Evolutionary conservation across 1,139 yeast genomes (phyloP), one percentile per base, ranked within the genome.

Genomic region (Oligophagozyma castellii): DNA sequence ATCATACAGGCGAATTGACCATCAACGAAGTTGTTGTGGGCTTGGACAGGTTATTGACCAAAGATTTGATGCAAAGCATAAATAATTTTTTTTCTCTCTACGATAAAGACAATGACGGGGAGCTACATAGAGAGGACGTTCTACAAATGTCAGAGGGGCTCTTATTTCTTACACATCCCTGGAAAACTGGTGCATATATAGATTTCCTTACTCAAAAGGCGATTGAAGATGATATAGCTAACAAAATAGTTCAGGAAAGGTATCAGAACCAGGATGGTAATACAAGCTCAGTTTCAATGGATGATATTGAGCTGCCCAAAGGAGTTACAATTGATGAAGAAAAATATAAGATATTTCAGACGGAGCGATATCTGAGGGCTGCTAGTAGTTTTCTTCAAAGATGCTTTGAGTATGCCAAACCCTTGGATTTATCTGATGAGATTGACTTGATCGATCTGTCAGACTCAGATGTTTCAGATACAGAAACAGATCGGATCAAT

Each of bases 391-490:
- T 89, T 43, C 70, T 89, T 32, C 84, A 81, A 50, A 61, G 94
- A 31, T 83, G 93, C 0, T 84, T 84, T 53, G 94, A 86, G 45
- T 89, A 80, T 53, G 93, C 95, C 0, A 78, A 74, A 38, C 86
- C 93, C 1, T 70, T 67, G 23, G 79, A 71, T 30, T 53, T 59
- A 5, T 58, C 59, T 2, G 47, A 55, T 13, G 55, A 53, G 14
- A 31, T 54, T 53, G 33, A 55, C 58, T 34, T 65, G 26, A 55
- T 65, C 23, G 61, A 61, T 24, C 43, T 62, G 11, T 57, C 52
- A 10, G 63, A 58, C 27, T 51, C 43, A 29, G 53, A 46, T 19
- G 48, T 37, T 12, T 46, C 44, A 5, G 30, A 41, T 12, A 38
- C 38, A 21, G 41, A 48, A 16, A 24, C 34, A 2, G 42, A 36